Percentiles rank a stretch among this genome's conserved stretches.
phyloP scores from a whole-genome alignment of 768 basidiomycete genomes.

The Russula sp. region DNA sequence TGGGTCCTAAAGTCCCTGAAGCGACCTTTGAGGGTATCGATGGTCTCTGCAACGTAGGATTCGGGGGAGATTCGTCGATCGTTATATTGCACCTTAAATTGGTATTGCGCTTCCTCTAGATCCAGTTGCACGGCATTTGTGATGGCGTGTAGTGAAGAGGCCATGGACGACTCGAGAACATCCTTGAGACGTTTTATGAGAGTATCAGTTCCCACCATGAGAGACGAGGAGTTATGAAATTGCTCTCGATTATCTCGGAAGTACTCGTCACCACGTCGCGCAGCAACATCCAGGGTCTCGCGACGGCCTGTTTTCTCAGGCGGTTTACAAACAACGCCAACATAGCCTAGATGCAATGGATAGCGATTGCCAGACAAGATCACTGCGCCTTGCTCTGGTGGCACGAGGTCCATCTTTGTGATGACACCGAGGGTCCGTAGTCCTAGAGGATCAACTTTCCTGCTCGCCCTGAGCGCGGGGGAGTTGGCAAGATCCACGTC shows the following conservation, averaged over 20 bases:
- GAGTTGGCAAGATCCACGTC: slow-evolving; percentile 99
- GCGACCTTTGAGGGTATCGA: slow-evolving; percentile 83
- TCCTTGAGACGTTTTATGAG: slow-evolving; percentile 90
- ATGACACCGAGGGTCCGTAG: slow-evolving; percentile 94
- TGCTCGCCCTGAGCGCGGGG: slow-evolving; percentile 86
- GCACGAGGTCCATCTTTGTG: slow-evolving; percentile 98
- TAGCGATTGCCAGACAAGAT: slow-evolving; percentile 89
- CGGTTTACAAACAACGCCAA: slow-evolving; percentile 90
- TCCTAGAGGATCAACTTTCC: slow-evolving; percentile 91
- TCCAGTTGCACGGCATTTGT: slow-evolving; percentile 97
- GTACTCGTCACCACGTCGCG: slow-evolving; percentile 57
- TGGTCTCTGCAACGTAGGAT: slow-evolving; percentile 95
- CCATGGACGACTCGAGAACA: slow-evolving; percentile 96
- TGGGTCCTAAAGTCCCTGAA: slow-evolving; percentile 81
- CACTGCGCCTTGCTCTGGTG: slow-evolving; percentile 69
- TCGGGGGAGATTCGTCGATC: slow-evolving; percentile 92
- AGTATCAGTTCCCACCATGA: slow-evolving; percentile 90
- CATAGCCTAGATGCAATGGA: slow-evolving; percentile 95
- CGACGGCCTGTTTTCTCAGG: slow-evolving; percentile 46
- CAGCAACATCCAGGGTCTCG: slow-evolving; percentile 43
- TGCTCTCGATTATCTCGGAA: slow-evolving; percentile 56
- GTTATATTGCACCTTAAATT: slow-evolving; percentile 99
- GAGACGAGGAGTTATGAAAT: slow-evolving; percentile 51
- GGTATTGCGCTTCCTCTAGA: slow-evolving; percentile 93
- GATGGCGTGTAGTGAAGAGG: slow-evolving; percentile 89